These are phyloP conservation scores for Leptodermis oblonga DNA, from an alignment of 257 asterid genomes.

Conservation along the genomic window DNA sequence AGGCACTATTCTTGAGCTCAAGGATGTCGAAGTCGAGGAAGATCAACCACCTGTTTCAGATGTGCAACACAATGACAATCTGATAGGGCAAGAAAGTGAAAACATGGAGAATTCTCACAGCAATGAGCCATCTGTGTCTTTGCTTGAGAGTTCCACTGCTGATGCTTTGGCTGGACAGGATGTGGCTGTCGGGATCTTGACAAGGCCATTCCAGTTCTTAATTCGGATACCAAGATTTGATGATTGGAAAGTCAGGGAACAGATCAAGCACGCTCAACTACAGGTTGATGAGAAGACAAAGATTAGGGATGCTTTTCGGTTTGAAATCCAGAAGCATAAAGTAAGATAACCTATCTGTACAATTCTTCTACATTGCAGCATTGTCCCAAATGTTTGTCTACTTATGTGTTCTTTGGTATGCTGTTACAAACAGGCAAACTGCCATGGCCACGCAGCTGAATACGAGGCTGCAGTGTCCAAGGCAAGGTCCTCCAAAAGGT, in stretches of 20 bases:
- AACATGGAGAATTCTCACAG: conserved; percentile 31
- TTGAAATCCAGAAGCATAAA: conserved; percentile 61
- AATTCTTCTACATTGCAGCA: not conserved
- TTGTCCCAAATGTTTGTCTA: not conserved
- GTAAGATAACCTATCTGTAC: conserved; percentile 32
- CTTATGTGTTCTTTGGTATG: conserved; percentile 7
- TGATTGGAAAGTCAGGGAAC: conserved; percentile 55
- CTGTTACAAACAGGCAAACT: conserved; percentile 51
- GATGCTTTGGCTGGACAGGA: conserved; percentile 29
- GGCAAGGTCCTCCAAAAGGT: conserved; percentile 56
- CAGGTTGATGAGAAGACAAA: conserved; percentile 76
- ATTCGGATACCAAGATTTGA: conserved; percentile 63
- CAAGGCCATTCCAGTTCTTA: conserved; percentile 58
- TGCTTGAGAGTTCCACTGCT: conserved; percentile 40
- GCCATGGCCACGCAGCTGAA: conserved; percentile 54
- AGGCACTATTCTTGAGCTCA: conserved; percentile 22
- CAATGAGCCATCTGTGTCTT: conserved; percentile 25
- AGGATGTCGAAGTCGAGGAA: conserved; percentile 27
- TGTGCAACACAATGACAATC: conserved; percentile 8
- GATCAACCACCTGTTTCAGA: conserved; percentile 28
- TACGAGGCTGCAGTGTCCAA: conserved; percentile 62
- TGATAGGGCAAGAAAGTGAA: conserved; percentile 21
- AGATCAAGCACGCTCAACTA: conserved; percentile 55
- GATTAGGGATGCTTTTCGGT: conserved; percentile 59
- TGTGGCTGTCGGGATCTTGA: conserved; percentile 21